Percentiles rank a stretch among this genome's conserved stretches.
phyloP scores from a whole-genome alignment of 164 flowering plant genomes.

The Euptelea pleiosperma region DNA sequence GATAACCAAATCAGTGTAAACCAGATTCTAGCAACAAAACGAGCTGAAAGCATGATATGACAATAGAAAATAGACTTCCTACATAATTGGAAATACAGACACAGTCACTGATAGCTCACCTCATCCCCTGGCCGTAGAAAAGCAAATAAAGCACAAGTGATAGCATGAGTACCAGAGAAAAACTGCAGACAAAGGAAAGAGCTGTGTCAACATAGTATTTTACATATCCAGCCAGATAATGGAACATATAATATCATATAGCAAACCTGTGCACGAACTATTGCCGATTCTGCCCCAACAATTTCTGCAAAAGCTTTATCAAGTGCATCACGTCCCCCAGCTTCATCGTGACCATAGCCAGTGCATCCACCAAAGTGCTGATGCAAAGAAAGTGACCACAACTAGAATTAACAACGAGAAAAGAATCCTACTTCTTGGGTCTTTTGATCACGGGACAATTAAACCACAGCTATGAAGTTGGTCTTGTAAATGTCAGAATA shows the following conservation, averaged over 20 bases:
- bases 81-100: background rate
- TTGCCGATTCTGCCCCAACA: conserved; percentile 86
- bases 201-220: conserved; percentile 1
- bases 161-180: conserved; percentile 96
- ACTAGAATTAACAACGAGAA: conserved; percentile 3
- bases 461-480: too few species aligned
- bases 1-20: conserved; percentile 33
- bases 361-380: conserved; percentile 88
- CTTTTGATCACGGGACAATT: too few species aligned
- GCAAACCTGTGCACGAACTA: conserved; percentile 76
- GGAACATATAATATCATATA: background rate
- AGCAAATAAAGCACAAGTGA: conserved; percentile 88
- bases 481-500: too few species aligned
- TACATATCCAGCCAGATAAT: background rate
- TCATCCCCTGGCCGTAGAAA: conserved; percentile 87
- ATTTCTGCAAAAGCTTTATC: conserved; percentile 84
- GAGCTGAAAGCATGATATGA: conserved; percentile 3
- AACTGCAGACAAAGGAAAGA: conserved; percentile 39
- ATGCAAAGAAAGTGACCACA: conserved; percentile 7
- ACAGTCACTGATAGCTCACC: conserved; percentile 34
- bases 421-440: background rate
- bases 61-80: background rate
- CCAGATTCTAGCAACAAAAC: conserved; percentile 2
- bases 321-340: conserved; percentile 89
- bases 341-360: conserved; percentile 96